A percentile compares a stretch with the other conserved stretches of the same genome.
phyloP scores from a whole-genome alignment of 495 filamentous ascomycete genomes.

The Xylaria palmicola region DNA sequence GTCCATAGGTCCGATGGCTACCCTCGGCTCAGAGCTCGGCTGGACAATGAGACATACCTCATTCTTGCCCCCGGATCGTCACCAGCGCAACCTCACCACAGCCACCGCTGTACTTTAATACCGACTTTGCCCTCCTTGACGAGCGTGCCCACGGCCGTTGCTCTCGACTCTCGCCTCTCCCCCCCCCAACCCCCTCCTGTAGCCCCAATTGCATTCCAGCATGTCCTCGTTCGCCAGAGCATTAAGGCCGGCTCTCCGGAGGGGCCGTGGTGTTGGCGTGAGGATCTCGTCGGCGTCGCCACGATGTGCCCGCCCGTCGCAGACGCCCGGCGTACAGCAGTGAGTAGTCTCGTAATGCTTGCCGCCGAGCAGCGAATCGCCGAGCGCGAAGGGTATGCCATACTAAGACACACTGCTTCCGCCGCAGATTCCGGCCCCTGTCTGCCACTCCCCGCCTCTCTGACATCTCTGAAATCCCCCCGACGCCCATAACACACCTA shows the following conservation, averaged over 20 bases:
- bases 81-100: too few species aligned
- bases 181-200: neutral
- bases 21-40: slow-evolving; percentile 45
- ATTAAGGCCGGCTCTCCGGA: slow-evolving; percentile 66
- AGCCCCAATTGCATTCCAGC: neutral
- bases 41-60: slow-evolving; percentile 15
- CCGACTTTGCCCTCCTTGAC: too few species aligned
- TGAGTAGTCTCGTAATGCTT: slow-evolving; percentile 30
- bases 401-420: slow-evolving; percentile 17
- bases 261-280: slow-evolving; percentile 43
- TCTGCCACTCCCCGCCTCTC: slow-evolving; percentile 64
- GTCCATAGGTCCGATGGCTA: slow-evolving; percentile 27
- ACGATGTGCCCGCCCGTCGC: slow-evolving; percentile 34
- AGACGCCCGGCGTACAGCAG: slow-evolving; percentile 39
- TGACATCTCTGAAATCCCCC: slow-evolving; percentile 70
- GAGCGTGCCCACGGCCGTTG: too few species aligned
- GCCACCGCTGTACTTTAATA: too few species aligned
- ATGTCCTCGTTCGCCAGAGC: slow-evolving; percentile 73
- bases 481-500: slow-evolving; percentile 89
- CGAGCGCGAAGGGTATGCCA: slow-evolving; percentile 15
- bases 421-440: slow-evolving; percentile 53
- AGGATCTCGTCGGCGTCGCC: slow-evolving; percentile 47
- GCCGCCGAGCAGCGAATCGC: neutral
- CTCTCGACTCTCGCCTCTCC: neutral
- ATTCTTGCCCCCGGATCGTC: slow-evolving; percentile 1